A percentile compares a stretch with the other conserved stretches of the same genome.
Conservation (phyloP, 2,329 filamentous ascomycete genomes). For the Xylaria multiplex region DNA sequence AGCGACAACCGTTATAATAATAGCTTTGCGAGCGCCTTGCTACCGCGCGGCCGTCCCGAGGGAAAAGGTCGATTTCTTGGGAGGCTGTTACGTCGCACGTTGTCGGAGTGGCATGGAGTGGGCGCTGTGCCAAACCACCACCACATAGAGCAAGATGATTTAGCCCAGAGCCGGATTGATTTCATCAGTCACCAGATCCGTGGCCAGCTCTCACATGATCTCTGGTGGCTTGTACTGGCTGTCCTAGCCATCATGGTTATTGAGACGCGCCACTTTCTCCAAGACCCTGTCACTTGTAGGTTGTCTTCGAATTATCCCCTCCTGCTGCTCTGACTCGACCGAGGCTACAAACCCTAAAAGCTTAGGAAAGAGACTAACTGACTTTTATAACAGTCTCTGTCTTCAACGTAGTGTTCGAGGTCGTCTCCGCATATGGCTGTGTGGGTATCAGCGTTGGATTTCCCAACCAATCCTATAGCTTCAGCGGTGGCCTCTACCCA, state of each 20-base stretch:
- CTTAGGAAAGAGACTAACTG: background rate
- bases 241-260: constrained; percentile 69
- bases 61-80: constrained; percentile 36
- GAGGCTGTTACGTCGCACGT: constrained; percentile 37
- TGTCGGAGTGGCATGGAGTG: constrained; percentile 47
- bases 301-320: background rate
- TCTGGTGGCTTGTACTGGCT: constrained; percentile 71
- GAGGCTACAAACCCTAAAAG: background rate
- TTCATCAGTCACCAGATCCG: constrained; percentile 66
- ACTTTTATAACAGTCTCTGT: constrained; percentile 53
- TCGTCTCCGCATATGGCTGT: constrained; percentile 67
- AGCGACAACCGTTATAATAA: constrained; percentile 38
- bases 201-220: constrained; percentile 70
- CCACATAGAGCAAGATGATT: background rate
- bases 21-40: constrained; percentile 27
- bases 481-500: constrained; percentile 64
- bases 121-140: constrained; percentile 40
- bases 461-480: constrained; percentile 62
- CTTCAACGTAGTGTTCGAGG: constrained; percentile 68
- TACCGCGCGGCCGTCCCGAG: constrained; percentile 35
- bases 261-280: constrained; percentile 64
- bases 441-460: constrained; percentile 68
- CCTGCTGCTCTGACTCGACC: background rate
- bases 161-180: constrained; percentile 55
- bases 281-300: constrained; percentile 59